Evolutionary conservation across 176 grass and related monocot species (phyloP), one percentile per base, ranked within the genome.

Genomic region (Bromus sterilis): DNA sequence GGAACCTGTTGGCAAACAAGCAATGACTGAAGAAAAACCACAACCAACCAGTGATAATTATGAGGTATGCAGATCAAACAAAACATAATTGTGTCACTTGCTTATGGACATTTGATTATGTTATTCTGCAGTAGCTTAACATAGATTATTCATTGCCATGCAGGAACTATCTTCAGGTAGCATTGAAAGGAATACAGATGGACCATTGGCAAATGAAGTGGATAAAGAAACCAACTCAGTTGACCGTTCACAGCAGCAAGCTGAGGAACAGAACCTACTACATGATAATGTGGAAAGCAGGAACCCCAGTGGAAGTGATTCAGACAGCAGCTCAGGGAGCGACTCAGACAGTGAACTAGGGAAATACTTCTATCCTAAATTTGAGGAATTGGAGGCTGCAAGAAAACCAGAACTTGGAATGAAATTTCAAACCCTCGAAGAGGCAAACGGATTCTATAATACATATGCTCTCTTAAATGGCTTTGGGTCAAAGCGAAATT

Each of bases 351-450:
- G 23, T 33, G 60, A 65, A 31, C 61, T 79, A 49, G 42, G 60
- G 5, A 79, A 66, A 15, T 79, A 79, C 42, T 66, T 64, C 33
- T 66, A 49, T 79, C 77, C 77, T 79, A 66, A 46, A 66, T 79
- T 66, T 36, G 77, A 79, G 42, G 77, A 66, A 79, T 34, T 79
- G 40, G 77, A 79, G 60, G 65, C 32, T 66, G 61, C 42, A 79
- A 79, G 42, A 25, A 64, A 64, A 66, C 60, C 41, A 35, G 77
- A 79, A 66, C 28, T 28, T 48, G 77, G 77, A 79, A 79, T 79
- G 60, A 79, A 79, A 66, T 79, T 79, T n/a, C 41, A 64, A 35
- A 66, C 77, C n/a, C 61, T 66, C 34, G 42, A 79, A 66, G 77
- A 44, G 29, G 77, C 77, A 1, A 44, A 66, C 12, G 62, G 42